A percentile compares a stretch with the other conserved stretches of the same genome.
phyloP scores from a whole-genome alignment of 441 rosid species.

The Gossypium laxum region DNA sequence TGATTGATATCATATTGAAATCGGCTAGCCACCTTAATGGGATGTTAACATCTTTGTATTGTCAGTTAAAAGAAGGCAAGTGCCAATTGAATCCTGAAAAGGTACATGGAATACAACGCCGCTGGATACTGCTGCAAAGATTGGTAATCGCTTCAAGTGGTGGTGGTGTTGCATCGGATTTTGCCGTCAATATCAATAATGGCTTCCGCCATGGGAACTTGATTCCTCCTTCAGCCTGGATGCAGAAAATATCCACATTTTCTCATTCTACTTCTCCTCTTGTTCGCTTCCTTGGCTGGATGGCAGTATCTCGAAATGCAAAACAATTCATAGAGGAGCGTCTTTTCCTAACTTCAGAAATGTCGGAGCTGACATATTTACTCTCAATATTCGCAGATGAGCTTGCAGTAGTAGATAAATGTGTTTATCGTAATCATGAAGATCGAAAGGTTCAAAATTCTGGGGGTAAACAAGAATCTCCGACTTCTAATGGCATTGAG shows the following conservation, averaged over 20 bases:
- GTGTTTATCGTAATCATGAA: conserved; percentile 30
- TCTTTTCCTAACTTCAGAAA: conserved; percentile 57
- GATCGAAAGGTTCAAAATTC: conserved; percentile 26
- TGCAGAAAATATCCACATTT: conserved; percentile 50
- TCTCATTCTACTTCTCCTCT: conserved; percentile 51
- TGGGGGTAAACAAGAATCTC: conserved; percentile 20
- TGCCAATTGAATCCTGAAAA: conserved; percentile 38
- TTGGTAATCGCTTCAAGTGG: conserved; percentile 68
- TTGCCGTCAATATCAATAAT: conserved; percentile 28
- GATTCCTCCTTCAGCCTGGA: conserved; percentile 64
- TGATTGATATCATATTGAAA: conserved; percentile 48
- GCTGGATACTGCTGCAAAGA: conserved; percentile 62
- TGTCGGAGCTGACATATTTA: conserved; percentile 48
- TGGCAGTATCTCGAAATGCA: conserved; percentile 70
- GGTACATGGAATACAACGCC: conserved; percentile 41
- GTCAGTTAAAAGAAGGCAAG: conserved; percentile 42
- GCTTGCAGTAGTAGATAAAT: conserved; percentile 44
- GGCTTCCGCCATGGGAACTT: conserved; percentile 44
- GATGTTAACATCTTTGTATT: conserved; percentile 41
- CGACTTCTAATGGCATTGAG: conserved; percentile 19
- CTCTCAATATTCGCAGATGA: conserved; percentile 64
- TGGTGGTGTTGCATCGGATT: conserved; percentile 38
- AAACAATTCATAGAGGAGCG: conserved; percentile 46
- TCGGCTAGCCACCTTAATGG: conserved; percentile 56
- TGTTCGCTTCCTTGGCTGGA: conserved; percentile 84